Evolutionary conservation across 148 eudicot genomes (phyloP).

Genomic region (Arbutus unedo): DNA sequence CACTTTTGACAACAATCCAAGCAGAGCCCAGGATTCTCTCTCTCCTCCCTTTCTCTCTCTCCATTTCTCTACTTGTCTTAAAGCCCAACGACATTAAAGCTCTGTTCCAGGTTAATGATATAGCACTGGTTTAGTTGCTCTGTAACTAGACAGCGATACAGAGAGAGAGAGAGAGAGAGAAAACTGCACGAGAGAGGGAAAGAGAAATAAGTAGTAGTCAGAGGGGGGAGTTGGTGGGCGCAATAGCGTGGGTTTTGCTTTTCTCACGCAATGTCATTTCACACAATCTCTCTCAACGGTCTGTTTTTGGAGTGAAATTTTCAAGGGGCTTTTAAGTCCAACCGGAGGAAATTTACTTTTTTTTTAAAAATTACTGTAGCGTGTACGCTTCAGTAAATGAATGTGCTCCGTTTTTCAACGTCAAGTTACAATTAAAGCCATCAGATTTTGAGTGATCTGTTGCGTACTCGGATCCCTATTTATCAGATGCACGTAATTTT

Average conservation of each 20-base stretch:
- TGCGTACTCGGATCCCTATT: slow-evolving; percentile 1
- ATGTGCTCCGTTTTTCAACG: not conserved
- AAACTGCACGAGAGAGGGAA: not conserved
- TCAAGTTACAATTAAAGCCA: not conserved
- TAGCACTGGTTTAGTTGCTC: not conserved
- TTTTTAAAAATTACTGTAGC: not conserved
- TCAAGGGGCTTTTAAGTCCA: not conserved
- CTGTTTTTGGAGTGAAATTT: not conserved
- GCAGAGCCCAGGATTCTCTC: not conserved
- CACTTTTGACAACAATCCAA: slow-evolving; percentile 2
- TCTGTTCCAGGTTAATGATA: not conserved
- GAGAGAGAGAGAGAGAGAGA: not conserved
- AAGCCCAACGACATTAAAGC: not conserved
- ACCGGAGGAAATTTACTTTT: not conserved
- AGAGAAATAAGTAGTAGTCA: not conserved
- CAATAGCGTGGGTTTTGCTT: not conserved
- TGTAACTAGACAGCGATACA: not conserved
- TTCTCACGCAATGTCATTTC: not conserved
- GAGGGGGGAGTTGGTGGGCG: not conserved
- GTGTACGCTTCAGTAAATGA: not conserved
- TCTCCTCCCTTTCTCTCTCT: not conserved
- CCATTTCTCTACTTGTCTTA: not conserved
- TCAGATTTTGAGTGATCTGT: not conserved
- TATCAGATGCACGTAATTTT: not conserved
- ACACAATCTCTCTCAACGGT: not conserved